Conservation (phyloP, 2,329 filamentous ascomycete species). For the Neopestalotiopsis rosae region DNA sequence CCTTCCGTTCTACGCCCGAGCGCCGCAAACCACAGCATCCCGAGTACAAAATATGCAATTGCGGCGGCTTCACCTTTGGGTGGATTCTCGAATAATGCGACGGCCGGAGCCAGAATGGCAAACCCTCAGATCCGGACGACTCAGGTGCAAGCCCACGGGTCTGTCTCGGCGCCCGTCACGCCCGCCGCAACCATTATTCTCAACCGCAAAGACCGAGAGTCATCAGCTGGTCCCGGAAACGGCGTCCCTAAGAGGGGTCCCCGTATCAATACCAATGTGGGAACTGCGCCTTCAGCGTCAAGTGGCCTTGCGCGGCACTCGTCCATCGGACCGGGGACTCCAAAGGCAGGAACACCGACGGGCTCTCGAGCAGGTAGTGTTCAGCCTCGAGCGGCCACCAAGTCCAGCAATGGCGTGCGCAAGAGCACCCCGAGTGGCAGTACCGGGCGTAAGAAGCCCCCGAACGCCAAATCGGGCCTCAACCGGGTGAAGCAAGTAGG, state of each 20-base stretch:
- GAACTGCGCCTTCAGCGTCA: conserved; percentile 54
- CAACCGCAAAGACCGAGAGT: conserved; percentile 60
- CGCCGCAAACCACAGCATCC: conserved; percentile 58
- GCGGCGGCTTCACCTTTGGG: conserved; percentile 41
- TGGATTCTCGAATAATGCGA: conserved; percentile 44
- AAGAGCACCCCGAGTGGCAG: conserved; percentile 46
- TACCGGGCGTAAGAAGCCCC: conserved; percentile 40
- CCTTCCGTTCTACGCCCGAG: conserved; percentile 66
- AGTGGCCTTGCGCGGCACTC: conserved; percentile 67
- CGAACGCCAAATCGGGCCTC: conserved; percentile 60
- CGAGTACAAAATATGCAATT: conserved; percentile 41
- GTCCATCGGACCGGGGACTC: conserved; percentile 67
- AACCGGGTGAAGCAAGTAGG: conserved; percentile 65
- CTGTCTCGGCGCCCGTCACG: conserved; percentile 63
- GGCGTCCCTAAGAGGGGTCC: conserved; percentile 57
- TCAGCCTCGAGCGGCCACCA: conserved; percentile 59
- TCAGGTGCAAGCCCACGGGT: conserved; percentile 53
- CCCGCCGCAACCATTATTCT: conserved; percentile 66
- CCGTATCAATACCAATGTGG: conserved; percentile 52
- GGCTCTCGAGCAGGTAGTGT: conserved; percentile 61
- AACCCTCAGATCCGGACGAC: conserved; percentile 54
- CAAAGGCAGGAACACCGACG: conserved; percentile 50
- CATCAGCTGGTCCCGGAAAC: conserved; percentile 60
- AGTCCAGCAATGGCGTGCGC: conserved; percentile 46
- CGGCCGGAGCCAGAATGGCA: conserved; percentile 48